phyloP scores from a whole-genome alignment of 305 asterid species.

The Fraxinus dipetala region DNA sequence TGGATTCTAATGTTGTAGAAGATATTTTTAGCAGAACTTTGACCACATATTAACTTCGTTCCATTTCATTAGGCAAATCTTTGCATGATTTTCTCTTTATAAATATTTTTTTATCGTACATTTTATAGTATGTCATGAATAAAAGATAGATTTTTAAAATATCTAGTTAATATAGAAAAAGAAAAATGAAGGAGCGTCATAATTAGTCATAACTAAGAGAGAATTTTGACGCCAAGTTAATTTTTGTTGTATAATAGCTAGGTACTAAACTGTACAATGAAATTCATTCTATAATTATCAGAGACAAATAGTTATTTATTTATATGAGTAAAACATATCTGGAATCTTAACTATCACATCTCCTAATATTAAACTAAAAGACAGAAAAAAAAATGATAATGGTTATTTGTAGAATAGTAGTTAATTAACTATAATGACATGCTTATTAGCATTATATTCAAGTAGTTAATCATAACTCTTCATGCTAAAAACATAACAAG shows the following conservation, averaged over 20 bases:
- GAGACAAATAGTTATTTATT: no score
- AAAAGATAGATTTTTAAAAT: no score
- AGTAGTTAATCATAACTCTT: not conserved
- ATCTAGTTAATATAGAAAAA: not conserved
- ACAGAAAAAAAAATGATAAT: not conserved
- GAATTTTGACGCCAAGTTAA: not conserved
- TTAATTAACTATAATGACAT: not conserved
- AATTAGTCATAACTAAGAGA: not conserved
- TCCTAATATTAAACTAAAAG: not conserved
- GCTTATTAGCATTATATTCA: no score
- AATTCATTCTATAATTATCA: not conserved
- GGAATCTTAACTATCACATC: not conserved
- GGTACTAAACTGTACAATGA: not conserved
- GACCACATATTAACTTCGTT: no score
- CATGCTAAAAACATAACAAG: no score
- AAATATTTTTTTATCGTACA: not conserved
- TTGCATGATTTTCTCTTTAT: no score
- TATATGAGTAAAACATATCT: no score
- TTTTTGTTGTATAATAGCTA: not conserved
- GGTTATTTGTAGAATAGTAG: no score
- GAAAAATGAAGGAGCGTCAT: not conserved
- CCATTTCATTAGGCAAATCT: no score
- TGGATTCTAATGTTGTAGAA: no score
- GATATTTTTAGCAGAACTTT: no score
- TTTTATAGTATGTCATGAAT: no score